Percentiles rank a stretch among this genome's conserved stretches.
These are phyloP conservation scores for Malus hybrid DNA, from an alignment of 331 rosid genomes.

Conservation along the genomic window DNA sequence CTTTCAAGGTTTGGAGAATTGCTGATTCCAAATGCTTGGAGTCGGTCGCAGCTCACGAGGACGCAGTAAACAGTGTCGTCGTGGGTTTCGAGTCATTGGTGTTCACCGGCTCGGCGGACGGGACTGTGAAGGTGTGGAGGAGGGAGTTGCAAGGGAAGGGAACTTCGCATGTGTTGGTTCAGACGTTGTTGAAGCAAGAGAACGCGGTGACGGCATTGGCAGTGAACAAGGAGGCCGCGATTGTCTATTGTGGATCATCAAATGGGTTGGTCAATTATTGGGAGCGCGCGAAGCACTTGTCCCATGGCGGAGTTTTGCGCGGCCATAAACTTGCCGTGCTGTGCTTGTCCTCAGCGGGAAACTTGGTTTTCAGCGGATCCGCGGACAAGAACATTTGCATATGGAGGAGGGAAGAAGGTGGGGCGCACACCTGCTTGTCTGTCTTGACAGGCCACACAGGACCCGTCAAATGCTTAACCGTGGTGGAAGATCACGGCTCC, in stretches of 20 bases:
- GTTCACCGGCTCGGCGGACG: constrained; percentile 85
- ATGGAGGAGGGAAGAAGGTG: constrained; percentile 60
- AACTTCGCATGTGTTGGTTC: constrained; percentile 42
- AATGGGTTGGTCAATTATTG: constrained; percentile 76
- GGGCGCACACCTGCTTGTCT: constrained; percentile 58
- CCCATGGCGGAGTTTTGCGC: constrained; percentile 49
- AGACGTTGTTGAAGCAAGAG: constrained; percentile 56
- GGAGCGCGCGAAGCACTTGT: constrained; percentile 38
- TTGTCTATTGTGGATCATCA: constrained; percentile 67
- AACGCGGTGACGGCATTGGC: constrained; percentile 78
- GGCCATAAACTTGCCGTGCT: constrained; percentile 85
- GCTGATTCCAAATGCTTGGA: constrained; percentile 64
- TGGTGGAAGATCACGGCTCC: constrained; percentile 28
- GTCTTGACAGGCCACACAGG: constrained; percentile 73
- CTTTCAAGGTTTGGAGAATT: constrained; percentile 75
- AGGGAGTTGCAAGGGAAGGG: constrained; percentile 32
- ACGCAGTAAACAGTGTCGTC: constrained; percentile 70
- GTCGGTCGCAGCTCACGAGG: constrained; percentile 66
- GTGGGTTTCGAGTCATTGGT: constrained; percentile 34
- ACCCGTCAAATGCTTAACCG: constrained; percentile 80
- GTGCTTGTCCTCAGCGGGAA: constrained; percentile 59
- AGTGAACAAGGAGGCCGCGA: constrained; percentile 29
- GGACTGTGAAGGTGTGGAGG: constrained; percentile 79
- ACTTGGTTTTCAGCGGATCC: constrained; percentile 62
- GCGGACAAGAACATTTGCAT: constrained; percentile 82